phyloP scores from a whole-genome alignment of 225 moss, liverwort and hornwort genomes.

The Physcomitrium patens region DNA sequence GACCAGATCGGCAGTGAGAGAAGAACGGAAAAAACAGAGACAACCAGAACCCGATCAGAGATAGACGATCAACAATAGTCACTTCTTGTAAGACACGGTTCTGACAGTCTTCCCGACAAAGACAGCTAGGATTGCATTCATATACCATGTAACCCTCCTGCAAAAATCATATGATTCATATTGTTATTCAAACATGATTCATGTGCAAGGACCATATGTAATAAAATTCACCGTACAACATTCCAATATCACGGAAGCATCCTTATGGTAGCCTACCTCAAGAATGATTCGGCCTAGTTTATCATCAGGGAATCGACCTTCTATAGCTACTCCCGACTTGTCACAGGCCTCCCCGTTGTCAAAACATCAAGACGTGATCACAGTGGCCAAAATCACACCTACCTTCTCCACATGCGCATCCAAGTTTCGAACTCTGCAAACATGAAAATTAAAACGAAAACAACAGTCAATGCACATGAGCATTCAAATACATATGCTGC shows the following conservation, averaged over 20 bases:
- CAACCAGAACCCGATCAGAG: too few relatives aligned
- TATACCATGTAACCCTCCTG: constrained; percentile 87
- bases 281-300: constrained; percentile 73
- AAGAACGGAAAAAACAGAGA: too few relatives aligned
- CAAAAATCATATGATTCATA: constrained; percentile 17
- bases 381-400: constrained; percentile 57
- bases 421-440: constrained; percentile 73
- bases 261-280: constrained; percentile 45
- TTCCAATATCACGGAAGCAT: neutral
- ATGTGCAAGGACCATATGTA: neutral
- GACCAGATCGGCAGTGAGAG: too few relatives aligned
- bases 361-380: constrained; percentile 82
- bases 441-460: neutral
- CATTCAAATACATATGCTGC: neutral
- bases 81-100: constrained; percentile 78
- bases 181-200: neutral
- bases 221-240: neutral
- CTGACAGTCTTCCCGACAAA: constrained; percentile 57
- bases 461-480: neutral
- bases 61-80: too few relatives aligned
- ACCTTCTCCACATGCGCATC: constrained; percentile 62
- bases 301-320: constrained; percentile 76
- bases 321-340: constrained; percentile 60
- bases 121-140: constrained; percentile 86
- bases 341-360: constrained; percentile 74